Conservation (phyloP, 2,329 filamentous ascomycete species). For the Orbilia blumenaviensis region DNA sequence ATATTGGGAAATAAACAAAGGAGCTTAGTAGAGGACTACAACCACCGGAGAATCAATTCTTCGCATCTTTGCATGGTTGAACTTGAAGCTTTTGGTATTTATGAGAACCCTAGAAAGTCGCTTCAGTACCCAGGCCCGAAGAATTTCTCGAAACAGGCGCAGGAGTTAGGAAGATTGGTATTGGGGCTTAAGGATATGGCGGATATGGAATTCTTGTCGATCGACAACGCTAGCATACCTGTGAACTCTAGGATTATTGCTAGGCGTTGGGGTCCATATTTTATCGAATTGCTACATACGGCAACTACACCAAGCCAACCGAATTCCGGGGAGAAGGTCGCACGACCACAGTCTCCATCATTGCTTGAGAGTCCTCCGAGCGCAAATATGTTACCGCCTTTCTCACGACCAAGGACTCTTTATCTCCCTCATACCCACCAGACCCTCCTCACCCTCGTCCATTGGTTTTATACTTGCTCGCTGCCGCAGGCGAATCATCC, state of each 20-base stretch:
- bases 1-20: constrained; percentile 93
- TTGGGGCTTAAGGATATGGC: constrained; percentile 82
- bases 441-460: constrained; percentile 86
- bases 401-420: constrained; percentile 79
- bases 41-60: constrained; percentile 96
- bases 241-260: constrained; percentile 91
- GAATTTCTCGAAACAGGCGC: constrained; percentile 78
- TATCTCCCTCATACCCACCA: constrained; percentile 93
- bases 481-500: constrained; percentile 78
- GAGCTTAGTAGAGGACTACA: constrained; percentile 96
- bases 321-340: constrained; percentile 7
- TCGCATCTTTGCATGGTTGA: constrained; percentile 97
- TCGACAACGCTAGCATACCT: constrained; percentile 88
- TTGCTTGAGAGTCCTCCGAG: constrained; percentile 72
- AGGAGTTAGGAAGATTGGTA: constrained; percentile 84
- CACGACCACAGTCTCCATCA: constrained; percentile 70
- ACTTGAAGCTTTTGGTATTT: constrained; percentile 94
- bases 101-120: constrained; percentile 81
- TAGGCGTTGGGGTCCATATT: constrained; percentile 92
- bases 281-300: constrained; percentile 81
- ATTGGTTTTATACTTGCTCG: constrained; percentile 92
- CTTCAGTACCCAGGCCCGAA: constrained; percentile 55
- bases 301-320: constrained; percentile 68
- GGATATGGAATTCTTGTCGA: constrained; percentile 95
- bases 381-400: constrained; percentile 62